These are phyloP conservation scores for Tagetes patula DNA, from an alignment of 129 eudicot species.

Conservation along the genomic window DNA sequence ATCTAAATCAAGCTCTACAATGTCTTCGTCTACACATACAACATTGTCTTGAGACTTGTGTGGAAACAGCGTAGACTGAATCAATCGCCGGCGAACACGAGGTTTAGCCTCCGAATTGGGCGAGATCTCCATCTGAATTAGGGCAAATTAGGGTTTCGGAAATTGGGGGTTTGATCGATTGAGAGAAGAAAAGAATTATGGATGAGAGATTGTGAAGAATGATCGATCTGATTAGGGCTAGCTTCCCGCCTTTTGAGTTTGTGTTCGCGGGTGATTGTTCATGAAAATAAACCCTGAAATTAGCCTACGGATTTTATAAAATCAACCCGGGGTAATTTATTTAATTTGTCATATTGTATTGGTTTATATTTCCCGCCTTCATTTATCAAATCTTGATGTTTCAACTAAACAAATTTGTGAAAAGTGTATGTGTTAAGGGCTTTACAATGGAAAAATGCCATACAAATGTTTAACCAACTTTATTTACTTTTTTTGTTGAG, in stretches of 20 bases:
- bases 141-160: conserved; percentile 43
- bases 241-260: conserved; percentile 28
- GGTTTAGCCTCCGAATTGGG: conserved; percentile 33
- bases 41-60: conserved; percentile 43
- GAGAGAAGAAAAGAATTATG: background rate
- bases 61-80: conserved; percentile 74
- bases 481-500: too few relatives aligned
- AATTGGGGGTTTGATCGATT: conserved; percentile 9
- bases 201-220: background rate
- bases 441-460: too few relatives aligned
- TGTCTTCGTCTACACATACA: conserved; percentile 30
- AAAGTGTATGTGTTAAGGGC: too few relatives aligned
- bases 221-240: conserved; percentile 15
- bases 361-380: conserved; percentile 5
- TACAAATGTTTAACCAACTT: too few relatives aligned
- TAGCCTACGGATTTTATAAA: background rate
- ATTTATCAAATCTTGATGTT: too few relatives aligned
- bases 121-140: conserved; percentile 48
- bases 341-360: background rate
- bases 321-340: background rate
- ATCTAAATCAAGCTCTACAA: conserved; percentile 32
- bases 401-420: too few relatives aligned
- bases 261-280: conserved; percentile 5
- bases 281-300: conserved; percentile 7
- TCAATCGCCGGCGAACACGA: conserved; percentile 61